phyloP scores from a whole-genome alignment of 2,329 filamentous ascomycete genomes.

The Penicillium hesseltinei region DNA sequence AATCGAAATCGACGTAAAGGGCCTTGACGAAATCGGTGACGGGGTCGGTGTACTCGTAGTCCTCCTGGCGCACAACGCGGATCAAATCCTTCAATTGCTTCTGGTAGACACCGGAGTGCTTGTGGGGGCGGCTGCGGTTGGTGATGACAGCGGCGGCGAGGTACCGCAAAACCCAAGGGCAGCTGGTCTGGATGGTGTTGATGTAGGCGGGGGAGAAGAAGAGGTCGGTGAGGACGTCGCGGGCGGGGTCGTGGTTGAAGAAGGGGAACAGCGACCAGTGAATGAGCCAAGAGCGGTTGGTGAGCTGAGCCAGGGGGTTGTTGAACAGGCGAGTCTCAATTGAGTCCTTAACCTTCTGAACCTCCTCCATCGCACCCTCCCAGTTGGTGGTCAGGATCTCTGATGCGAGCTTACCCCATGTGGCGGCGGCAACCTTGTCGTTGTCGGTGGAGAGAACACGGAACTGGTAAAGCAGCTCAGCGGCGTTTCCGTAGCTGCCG shows the following conservation, averaged over 20 bases:
- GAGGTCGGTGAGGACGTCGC: constrained; percentile 88
- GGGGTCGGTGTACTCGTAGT: constrained; percentile 95
- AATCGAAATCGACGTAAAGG: constrained; percentile 94
- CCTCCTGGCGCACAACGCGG: constrained; percentile 92
- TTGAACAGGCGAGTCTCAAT: constrained; percentile 96
- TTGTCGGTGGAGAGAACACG: constrained; percentile 96
- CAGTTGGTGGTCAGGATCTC: constrained; percentile 95
- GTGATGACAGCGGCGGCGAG: constrained; percentile 92
- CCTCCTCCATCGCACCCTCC: constrained; percentile 88
- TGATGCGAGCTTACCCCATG: constrained; percentile 95
- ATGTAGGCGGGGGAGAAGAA: constrained; percentile 98
- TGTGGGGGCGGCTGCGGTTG: constrained; percentile 77
- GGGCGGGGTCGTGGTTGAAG: constrained; percentile 93
- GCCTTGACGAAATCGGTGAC: constrained; percentile 96
- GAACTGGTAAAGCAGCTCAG: constrained; percentile 95
- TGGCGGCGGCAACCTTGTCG: constrained; percentile 92
- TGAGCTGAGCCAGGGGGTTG: constrained; percentile 91
- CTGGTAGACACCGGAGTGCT: constrained; percentile 78
- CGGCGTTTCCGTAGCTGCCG: constrained; percentile 85
- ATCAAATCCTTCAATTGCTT: constrained; percentile 98
- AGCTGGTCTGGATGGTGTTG: constrained; percentile 98
- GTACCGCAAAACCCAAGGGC: constrained; percentile 95
- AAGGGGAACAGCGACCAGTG: constrained; percentile 99
- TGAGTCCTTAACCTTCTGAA: constrained; percentile 82
- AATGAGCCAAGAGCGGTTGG: constrained; percentile 94